Percentiles rank a stretch among this genome's conserved stretches.
phyloP scores from a whole-genome alignment of 495 filamentous ascomycete species.

The Aspergillus saccharolyticus region DNA sequence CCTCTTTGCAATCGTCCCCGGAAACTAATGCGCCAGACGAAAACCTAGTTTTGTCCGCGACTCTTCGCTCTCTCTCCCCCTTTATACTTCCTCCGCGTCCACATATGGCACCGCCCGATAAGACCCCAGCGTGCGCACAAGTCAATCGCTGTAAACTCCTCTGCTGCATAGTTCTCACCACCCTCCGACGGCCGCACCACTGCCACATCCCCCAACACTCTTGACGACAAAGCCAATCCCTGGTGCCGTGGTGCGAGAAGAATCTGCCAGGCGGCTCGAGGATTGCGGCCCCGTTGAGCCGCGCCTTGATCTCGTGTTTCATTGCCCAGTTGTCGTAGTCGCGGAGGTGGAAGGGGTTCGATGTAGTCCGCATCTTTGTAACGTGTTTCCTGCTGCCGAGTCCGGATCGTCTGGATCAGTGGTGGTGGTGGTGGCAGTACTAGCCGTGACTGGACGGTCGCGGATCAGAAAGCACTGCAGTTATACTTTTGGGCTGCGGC shows the following conservation, averaged over 20 bases:
- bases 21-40: background rate
- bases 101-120: background rate
- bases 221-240: slow-evolving; percentile 7
- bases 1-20: background rate
- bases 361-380: slow-evolving; percentile 4
- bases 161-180: background rate
- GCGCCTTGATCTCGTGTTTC: slow-evolving; percentile 14
- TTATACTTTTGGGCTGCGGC: background rate
- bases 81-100: no score
- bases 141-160: background rate
- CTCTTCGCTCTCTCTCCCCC: background rate
- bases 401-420: background rate
- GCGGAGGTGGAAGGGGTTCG: slow-evolving; percentile 17
- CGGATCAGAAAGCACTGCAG: slow-evolving; percentile 1
- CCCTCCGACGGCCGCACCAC: background rate
- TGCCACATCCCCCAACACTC: background rate
- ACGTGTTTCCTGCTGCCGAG: no score
- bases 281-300: slow-evolving; percentile 3
- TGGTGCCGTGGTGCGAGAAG: slow-evolving; percentile 12
- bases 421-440: background rate
- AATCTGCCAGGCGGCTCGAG: slow-evolving; percentile 17
- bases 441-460: background rate
- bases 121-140: background rate
- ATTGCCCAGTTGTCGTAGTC: slow-evolving; percentile 11
- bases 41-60: background rate